phyloP scores from a whole-genome alignment of 78 protist genomes.

The Dictyostelium purpureum region DNA sequence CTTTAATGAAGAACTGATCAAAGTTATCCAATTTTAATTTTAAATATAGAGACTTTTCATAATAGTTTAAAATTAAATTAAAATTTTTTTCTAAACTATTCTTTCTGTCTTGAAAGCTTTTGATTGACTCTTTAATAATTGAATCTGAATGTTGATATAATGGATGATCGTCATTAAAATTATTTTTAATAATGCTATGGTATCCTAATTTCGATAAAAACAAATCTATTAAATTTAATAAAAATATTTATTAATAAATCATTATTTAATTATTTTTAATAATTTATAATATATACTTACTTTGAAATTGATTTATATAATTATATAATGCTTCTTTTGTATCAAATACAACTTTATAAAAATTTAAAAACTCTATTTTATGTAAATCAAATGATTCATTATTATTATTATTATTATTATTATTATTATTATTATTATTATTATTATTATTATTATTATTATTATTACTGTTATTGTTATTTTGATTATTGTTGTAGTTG shows the following conservation, averaged over 20 bases:
- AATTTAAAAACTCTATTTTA: neutral
- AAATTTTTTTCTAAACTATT: neutral
- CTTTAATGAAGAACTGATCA: neutral
- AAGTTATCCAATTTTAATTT: conserved; percentile 8
- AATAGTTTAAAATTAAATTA: neutral
- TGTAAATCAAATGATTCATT: neutral
- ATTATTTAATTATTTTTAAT: too few relatives aligned
- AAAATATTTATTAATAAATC: neutral
- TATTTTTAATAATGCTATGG: neutral
- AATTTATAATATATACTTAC: too few relatives aligned
- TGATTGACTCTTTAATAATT: neutral
- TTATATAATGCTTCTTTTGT: neutral
- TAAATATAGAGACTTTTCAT: neutral
- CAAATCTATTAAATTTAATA: neutral
- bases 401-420: neutral
- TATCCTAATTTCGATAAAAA: too few relatives aligned
- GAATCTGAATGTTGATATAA: neutral
- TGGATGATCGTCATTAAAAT: neutral
- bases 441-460: neutral
- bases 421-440: neutral
- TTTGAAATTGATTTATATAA: neutral
- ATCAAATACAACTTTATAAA: neutral
- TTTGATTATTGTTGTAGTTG: too few relatives aligned
- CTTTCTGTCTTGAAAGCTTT: neutral
- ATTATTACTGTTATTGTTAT: neutral